phyloP scores from a whole-genome alignment of 257 asterid species.

The Fraxinus cuspidata region DNA sequence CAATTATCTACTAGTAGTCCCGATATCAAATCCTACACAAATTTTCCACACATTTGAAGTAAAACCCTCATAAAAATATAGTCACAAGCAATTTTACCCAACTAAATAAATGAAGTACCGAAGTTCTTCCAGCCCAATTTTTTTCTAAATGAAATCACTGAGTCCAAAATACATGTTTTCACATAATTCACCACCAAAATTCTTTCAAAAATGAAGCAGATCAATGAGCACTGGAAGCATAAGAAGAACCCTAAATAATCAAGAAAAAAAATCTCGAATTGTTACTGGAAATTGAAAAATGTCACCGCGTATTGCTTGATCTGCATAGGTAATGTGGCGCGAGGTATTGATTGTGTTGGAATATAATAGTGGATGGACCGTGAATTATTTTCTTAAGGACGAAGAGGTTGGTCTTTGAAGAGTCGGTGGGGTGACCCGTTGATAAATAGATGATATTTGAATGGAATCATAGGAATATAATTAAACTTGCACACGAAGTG shows the following conservation, averaged over 20 bases:
- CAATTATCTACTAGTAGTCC: slow-evolving; percentile 29
- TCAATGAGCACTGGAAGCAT: slow-evolving; percentile 13
- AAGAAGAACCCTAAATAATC: background rate
- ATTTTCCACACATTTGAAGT: slow-evolving; percentile 22
- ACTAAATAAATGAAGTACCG: slow-evolving; percentile 7
- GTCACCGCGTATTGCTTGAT: background rate
- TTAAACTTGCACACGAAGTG: too few species aligned
- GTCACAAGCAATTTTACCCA: slow-evolving; percentile 11
- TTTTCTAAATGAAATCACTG: slow-evolving; percentile 21
- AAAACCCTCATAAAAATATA: slow-evolving; percentile 35
- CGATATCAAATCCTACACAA: slow-evolving; percentile 30
- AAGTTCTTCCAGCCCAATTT: slow-evolving; percentile 20
- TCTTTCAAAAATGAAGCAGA: slow-evolving; percentile 22
- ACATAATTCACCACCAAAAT: slow-evolving; percentile 23
- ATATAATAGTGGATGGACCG: too few species aligned
- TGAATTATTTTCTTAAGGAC: too few species aligned
- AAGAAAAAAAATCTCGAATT: background rate
- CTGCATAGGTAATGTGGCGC: background rate
- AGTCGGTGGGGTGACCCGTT: too few species aligned
- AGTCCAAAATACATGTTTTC: slow-evolving; percentile 14
- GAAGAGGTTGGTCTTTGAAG: too few species aligned
- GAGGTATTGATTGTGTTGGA: background rate
- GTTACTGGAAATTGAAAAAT: background rate
- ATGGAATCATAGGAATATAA: too few species aligned
- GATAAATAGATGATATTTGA: too few species aligned